phyloP scores from a whole-genome alignment of 768 basidiomycete genomes.

The Kwoniella bestiolae region DNA sequence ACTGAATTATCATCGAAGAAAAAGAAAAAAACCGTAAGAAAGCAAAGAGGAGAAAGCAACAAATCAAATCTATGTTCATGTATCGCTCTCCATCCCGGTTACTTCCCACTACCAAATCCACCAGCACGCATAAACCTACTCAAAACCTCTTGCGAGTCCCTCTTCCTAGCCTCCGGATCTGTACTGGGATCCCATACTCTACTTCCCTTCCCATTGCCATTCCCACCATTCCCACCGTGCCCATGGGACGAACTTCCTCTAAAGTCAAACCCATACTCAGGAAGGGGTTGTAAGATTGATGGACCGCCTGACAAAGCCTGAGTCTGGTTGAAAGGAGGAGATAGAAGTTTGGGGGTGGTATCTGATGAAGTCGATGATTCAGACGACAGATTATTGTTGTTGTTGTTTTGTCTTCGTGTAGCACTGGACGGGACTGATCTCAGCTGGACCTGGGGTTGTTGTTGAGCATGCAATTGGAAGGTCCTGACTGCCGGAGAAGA shows the following conservation, averaged over 20 bases:
- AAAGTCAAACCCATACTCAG: constrained; percentile 25
- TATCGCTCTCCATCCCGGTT: too few species aligned
- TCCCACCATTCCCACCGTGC: not conserved
- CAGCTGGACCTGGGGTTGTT: not conserved
- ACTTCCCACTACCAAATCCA: constrained; percentile 19
- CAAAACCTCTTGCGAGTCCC: constrained; percentile 83
- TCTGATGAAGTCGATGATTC: constrained; percentile 29
- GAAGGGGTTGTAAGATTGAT: constrained; percentile 7
- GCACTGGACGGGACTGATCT: not conserved
- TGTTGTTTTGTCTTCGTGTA: not conserved
- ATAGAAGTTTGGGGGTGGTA: constrained; percentile 49
- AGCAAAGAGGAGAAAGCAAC: too few species aligned
- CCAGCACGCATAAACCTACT: constrained; percentile 71
- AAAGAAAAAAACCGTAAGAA: too few species aligned
- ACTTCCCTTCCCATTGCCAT: constrained; percentile 5
- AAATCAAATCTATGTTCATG: too few species aligned
- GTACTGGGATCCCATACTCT: constrained; percentile 84
- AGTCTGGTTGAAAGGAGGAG: constrained; percentile 14
- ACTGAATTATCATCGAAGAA: too few species aligned
- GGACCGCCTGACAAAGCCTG: not conserved
- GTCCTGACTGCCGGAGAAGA: constrained; percentile 31
- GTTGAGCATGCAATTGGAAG: constrained; percentile 14
- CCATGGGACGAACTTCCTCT: not conserved
- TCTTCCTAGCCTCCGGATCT: constrained; percentile 82
- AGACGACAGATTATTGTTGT: constrained; percentile 7